These are phyloP conservation scores for Pseudonectria buxi DNA, from an alignment of 2,329 filamentous ascomycete species.

Conservation along the genomic window DNA sequence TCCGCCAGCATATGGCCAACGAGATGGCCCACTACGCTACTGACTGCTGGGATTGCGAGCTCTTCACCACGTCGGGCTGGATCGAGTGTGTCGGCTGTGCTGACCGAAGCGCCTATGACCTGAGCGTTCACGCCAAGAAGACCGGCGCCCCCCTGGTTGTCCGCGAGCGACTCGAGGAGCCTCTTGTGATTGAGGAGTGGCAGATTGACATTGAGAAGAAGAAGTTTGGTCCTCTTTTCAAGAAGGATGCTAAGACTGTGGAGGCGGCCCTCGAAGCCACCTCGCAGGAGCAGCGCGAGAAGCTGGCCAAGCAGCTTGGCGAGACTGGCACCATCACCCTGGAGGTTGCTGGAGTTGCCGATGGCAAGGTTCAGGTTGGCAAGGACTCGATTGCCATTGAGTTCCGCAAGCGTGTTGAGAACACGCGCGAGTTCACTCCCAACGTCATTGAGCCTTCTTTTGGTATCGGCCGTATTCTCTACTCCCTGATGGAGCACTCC, in stretches of 20 bases:
- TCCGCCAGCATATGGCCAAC: conserved; percentile 89
- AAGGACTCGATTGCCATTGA: conserved; percentile 78
- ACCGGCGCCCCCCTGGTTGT: conserved; percentile 83
- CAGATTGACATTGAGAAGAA: conserved; percentile 85
- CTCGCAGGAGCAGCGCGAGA: conserved; percentile 74
- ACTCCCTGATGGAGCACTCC: conserved; percentile 86
- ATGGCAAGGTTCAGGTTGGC: conserved; percentile 70
- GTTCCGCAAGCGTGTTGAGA: conserved; percentile 74
- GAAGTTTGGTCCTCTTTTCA: conserved; percentile 91
- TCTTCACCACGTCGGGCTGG: conserved; percentile 90
- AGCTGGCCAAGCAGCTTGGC: conserved; percentile 66
- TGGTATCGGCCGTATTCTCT: conserved; percentile 90
- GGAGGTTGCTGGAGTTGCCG: conserved; percentile 59
- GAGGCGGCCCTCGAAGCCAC: conserved; percentile 71
- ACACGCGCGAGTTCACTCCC: conserved; percentile 84
- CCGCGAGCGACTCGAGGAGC: conserved; percentile 71
- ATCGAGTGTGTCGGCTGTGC: conserved; percentile 97
- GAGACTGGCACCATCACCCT: conserved; percentile 69
- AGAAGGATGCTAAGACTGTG: conserved; percentile 84
- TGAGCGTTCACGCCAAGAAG: conserved; percentile 87
- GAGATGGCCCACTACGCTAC: conserved; percentile 83
- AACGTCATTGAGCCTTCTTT: conserved; percentile 98
- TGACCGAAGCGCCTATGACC: conserved; percentile 89
- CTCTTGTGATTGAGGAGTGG: conserved; percentile 78
- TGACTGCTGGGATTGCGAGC: conserved; percentile 97